Base-by-base conservation (phyloP, 768 basidiomycete species). In the Goffeauzyma gilvescens region DNA sequence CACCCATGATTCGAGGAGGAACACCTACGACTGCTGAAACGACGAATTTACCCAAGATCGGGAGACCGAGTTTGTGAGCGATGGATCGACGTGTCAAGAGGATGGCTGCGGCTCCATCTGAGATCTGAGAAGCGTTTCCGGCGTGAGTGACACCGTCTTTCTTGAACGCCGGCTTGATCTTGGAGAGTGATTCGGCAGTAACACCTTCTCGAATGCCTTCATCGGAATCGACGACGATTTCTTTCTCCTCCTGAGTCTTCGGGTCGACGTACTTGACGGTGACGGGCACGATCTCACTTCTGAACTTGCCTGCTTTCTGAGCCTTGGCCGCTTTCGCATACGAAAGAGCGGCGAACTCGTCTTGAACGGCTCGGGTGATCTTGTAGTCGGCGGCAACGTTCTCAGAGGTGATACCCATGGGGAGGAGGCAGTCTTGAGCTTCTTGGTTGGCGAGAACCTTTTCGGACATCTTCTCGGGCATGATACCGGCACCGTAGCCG, bases 121-220 rank as follows among this genome's bases (percentile, higher is more conserved):
- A 87, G 13, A 95, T 62, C 45, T 67, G 65, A 13, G 63, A 65
- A n/a, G 65, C 62, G 50, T 68, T 69, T 18, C 67, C 67, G n/a
- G 68, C 68, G 44, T 68, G 67, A 3, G 68, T 69, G 6, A 58
- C 48, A 27, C 68, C 68, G 10, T 65, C 62, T 54, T 67, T 67
- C 13, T 56, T 50, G 63, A 96, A 98, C 3, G 74, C 86, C 4
- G 89, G 77, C 59, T 89, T 90, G 51, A 95, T 68, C 48, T 72
- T 72, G 15, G 74, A 60, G 12, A 98, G 73, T 1, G 75, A 74
- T 53, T 89, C 81, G 36, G 69, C 60, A 6, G 80, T 86, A 15
- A 86, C 81, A 6, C 81, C 83, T 12, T 72, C 73, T 21, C 89
- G 75, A 44, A 93, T 72, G n/a, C 83, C 86, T 55, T 93, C 87